A percentile compares a stretch with the other conserved stretches of the same genome.
Conservation (phyloP, 495 filamentous ascomycete species). For the Talaromyces trachyspermus region DNA sequence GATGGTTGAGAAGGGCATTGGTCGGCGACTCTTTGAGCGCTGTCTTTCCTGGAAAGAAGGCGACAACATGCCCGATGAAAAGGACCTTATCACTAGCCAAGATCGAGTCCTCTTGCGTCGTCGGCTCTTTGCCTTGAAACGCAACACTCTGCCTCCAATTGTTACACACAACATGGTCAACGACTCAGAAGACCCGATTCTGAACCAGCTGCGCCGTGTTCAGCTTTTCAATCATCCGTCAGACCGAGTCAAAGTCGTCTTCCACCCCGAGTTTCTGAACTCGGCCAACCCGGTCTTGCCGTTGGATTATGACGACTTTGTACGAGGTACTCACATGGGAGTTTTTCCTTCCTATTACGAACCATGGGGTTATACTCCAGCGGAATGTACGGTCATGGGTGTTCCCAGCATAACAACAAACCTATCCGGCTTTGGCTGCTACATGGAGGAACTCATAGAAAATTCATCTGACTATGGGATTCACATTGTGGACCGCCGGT, state of each 20-base stretch:
- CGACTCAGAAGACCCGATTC: conserved; percentile 83
- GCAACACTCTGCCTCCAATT: conserved; percentile 80
- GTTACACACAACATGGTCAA: conserved; percentile 99
- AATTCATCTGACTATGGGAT: conserved; percentile 97
- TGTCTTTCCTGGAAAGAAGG: conserved; percentile 92
- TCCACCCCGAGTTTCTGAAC: conserved; percentile 96
- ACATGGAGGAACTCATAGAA: conserved; percentile 99
- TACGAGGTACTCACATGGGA: conserved; percentile 90
- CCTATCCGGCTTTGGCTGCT: conserved; percentile 94
- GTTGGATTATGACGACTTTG: conserved; percentile 97
- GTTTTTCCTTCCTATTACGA: conserved; percentile 98
- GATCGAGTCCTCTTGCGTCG: conserved; percentile 91
- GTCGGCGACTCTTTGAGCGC: conserved; percentile 88
- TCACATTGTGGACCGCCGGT: conserved; percentile 93
- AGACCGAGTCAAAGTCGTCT: conserved; percentile 94
- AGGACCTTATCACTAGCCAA: conserved; percentile 83
- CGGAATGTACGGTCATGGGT: conserved; percentile 98
- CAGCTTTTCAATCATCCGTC: conserved; percentile 93
- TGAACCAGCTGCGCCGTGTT: conserved; percentile 93
- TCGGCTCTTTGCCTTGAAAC: conserved; percentile 92
- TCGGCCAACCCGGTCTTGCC: conserved; percentile 92
- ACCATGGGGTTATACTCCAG: conserved; percentile 97
- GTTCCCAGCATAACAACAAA: conserved; percentile 98
- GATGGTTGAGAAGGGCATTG: conserved; percentile 82
- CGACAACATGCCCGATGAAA: conserved; percentile 85